These are phyloP conservation scores for Rhizophora apiculata DNA, from an alignment of 345 rosid genomes.

Conservation along the genomic window DNA sequence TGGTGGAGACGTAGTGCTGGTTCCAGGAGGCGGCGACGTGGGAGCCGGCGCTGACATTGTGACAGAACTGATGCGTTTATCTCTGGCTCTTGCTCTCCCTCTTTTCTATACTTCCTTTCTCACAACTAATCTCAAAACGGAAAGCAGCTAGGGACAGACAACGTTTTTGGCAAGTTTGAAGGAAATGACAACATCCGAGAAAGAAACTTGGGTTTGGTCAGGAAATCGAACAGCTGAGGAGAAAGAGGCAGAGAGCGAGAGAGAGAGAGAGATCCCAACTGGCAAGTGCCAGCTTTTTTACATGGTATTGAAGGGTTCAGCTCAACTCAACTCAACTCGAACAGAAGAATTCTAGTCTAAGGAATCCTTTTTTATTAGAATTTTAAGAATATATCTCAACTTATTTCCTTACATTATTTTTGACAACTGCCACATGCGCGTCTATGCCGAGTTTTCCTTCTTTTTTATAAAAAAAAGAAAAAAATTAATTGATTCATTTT, in stretches of 20 bases:
- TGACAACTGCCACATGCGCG: no score
- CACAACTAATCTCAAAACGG: not conserved
- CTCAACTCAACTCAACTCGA: no score
- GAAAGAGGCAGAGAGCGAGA: not conserved
- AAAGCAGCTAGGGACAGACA: not conserved
- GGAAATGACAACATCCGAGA: not conserved
- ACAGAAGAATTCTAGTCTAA: no score
- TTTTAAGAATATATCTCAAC: no score
- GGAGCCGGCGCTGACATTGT: slow-evolving; percentile 49
- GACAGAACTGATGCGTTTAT: not conserved
- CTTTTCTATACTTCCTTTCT: not conserved
- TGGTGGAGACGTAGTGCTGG: slow-evolving; percentile 26
- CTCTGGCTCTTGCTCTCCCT: not conserved
- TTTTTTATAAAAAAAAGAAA: no score
- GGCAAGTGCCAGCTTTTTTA: not conserved
- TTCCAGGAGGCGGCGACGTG: slow-evolving; percentile 25
- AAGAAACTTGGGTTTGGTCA: not conserved
- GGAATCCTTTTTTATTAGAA: no score
- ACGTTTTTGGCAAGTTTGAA: not conserved
- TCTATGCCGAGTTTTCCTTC: no score
- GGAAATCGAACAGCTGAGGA: not conserved
- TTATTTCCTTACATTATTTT: no score
- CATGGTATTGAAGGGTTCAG: no score
- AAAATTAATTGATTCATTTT: no score
- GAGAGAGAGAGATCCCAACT: no score